phyloP scores from a whole-genome alignment of 2,329 filamentous ascomycete species.

The Cladosporium velox region DNA sequence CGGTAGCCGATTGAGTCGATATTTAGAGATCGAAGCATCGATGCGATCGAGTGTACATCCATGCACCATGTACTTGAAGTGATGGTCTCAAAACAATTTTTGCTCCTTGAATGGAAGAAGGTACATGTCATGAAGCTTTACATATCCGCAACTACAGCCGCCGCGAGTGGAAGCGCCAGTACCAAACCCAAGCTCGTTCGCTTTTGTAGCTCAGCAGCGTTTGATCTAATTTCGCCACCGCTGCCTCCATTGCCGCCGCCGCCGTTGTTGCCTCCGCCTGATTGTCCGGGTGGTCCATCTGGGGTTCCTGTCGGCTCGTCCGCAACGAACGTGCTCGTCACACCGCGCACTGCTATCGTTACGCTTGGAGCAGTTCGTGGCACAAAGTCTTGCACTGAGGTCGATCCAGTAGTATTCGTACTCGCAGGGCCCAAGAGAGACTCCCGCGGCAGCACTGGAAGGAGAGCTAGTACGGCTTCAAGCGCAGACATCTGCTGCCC shows the following conservation, averaged over 20 bases:
- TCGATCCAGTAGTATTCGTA: background rate
- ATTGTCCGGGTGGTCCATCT: slow-evolving; percentile 13
- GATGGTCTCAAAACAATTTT: background rate
- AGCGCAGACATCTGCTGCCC: slow-evolving; percentile 50
- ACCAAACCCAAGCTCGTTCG: background rate
- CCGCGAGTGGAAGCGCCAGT: background rate
- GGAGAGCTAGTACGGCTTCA: slow-evolving; percentile 48
- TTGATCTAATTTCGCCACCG: background rate
- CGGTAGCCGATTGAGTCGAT: background rate
- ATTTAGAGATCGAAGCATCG: background rate
- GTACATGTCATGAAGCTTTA: background rate
- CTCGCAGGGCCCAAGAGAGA: background rate
- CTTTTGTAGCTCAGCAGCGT: background rate
- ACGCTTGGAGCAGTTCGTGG: slow-evolving; percentile 26
- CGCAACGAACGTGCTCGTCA: slow-evolving; percentile 29
- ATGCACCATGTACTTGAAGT: background rate
- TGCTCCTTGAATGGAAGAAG: background rate
- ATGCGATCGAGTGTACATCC: background rate
- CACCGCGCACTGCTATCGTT: slow-evolving; percentile 24
- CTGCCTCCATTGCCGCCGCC: background rate
- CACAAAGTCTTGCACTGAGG: background rate
- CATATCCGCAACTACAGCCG: background rate
- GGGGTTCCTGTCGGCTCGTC: slow-evolving; percentile 24
- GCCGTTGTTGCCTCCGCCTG: background rate
- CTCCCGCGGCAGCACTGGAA: slow-evolving; percentile 26